phyloP scores from a whole-genome alignment of 208 protist species.

The Crithidia mellificae region DNA sequence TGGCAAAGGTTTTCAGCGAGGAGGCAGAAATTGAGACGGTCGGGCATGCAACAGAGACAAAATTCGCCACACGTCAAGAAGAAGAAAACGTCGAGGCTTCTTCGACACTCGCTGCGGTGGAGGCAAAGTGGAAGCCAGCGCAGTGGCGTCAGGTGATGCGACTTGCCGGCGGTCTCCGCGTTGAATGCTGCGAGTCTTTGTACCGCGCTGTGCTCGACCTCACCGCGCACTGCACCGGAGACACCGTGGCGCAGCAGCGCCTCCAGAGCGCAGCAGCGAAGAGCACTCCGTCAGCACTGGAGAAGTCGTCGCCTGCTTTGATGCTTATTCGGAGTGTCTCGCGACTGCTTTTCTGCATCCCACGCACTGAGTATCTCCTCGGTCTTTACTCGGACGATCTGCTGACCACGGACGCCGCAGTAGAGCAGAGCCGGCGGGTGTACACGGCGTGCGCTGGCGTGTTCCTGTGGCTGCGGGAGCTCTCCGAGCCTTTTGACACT shows the following conservation, averaged over 20 bases:
- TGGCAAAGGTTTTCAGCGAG: too few relatives aligned
- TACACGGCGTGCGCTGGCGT: slow-evolving; percentile 30
- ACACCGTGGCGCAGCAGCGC: background rate
- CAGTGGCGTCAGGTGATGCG: slow-evolving; percentile 22
- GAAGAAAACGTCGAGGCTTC: background rate
- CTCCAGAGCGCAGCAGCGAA: background rate
- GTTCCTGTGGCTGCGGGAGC: slow-evolving; percentile 40
- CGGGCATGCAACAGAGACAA: too few relatives aligned
- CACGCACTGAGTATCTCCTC: slow-evolving; percentile 60
- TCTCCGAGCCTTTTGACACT: slow-evolving; percentile 12
- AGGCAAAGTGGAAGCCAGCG: background rate
- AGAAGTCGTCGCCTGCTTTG: background rate
- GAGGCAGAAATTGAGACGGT: too few relatives aligned
- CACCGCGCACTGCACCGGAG: background rate
- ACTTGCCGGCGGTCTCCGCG: slow-evolving; percentile 20
- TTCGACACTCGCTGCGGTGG: background rate
- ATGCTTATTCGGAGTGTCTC: slow-evolving; percentile 29
- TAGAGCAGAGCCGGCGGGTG: slow-evolving; percentile 25
- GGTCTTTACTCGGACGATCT: slow-evolving; percentile 14
- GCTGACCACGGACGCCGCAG: background rate
- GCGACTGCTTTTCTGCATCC: slow-evolving; percentile 38
- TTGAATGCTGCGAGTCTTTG: slow-evolving; percentile 17
- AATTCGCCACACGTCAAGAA: too few relatives aligned
- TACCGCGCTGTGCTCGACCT: slow-evolving; percentile 26
- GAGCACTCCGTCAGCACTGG: background rate